Evolutionary conservation across 305 asterid genomes (phyloP).

Genomic region (Fraxinus xanthoxyloides): DNA sequence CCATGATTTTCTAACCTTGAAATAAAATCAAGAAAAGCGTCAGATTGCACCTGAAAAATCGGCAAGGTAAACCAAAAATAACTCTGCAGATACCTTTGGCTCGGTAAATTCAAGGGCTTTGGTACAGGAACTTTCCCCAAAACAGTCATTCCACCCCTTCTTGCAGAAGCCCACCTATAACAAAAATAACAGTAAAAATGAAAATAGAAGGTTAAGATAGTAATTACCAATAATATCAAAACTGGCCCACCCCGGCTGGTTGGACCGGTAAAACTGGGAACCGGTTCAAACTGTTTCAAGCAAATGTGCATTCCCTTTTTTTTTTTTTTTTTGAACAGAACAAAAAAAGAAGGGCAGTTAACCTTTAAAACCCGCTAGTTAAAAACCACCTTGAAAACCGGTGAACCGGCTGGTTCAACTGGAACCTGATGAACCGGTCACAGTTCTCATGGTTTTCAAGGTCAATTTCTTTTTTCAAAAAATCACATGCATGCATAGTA

Average conservation of each 20-base stretch:
- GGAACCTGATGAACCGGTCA: neutral
- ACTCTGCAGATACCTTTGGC: conserved; percentile 66
- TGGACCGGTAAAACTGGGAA: neutral
- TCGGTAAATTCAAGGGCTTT: conserved; percentile 95
- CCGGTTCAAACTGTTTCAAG: neutral
- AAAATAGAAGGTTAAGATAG: neutral
- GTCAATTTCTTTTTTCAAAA: neutral
- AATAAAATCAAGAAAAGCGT: conserved; percentile 30
- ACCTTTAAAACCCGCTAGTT: neutral
- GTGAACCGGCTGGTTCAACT: neutral
- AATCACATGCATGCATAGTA: neutral
- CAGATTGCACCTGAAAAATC: conserved; percentile 26
- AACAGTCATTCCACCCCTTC: conserved; percentile 96
- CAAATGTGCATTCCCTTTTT: neutral
- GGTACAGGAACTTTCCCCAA: conserved; percentile 97
- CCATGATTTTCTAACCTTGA: conserved; percentile 97
- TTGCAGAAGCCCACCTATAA: conserved; percentile 82
- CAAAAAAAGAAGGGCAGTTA: neutral
- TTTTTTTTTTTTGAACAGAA: neutral
- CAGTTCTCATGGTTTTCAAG: neutral
- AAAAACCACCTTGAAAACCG: neutral
- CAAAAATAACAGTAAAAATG: conserved; percentile 17
- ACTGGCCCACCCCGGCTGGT: neutral
- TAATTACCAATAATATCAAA: neutral
- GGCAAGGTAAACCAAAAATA: neutral